Evolutionary conservation across 305 asterid species (phyloP).

Genomic region (Nicotiana rustica): DNA sequence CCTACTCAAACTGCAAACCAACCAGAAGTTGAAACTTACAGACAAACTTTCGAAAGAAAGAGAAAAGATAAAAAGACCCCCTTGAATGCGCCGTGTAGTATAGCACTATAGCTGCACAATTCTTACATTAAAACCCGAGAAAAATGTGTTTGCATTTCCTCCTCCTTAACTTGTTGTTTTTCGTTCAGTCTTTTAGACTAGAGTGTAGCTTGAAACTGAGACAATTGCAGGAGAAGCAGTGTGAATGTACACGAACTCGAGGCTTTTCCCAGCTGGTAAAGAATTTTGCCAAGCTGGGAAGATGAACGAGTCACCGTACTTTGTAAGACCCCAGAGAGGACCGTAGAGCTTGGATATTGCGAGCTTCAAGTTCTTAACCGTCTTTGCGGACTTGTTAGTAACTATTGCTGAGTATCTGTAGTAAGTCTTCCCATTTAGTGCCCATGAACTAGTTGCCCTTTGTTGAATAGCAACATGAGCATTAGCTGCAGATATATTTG

Average conservation of each 20-base stretch:
- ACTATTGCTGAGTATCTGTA: slow-evolving; percentile 77
- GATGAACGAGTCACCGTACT: slow-evolving; percentile 68
- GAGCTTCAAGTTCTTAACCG: slow-evolving; percentile 72
- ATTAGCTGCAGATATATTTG: slow-evolving; percentile 55
- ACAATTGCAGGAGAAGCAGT: slow-evolving; percentile 80
- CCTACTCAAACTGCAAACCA: slow-evolving; percentile 59
- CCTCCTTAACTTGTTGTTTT: slow-evolving; percentile 26
- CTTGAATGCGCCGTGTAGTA: slow-evolving; percentile 39
- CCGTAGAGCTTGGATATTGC: slow-evolving; percentile 80
- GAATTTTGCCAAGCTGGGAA: slow-evolving; percentile 88
- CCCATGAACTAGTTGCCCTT: slow-evolving; percentile 77
- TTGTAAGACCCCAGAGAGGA: slow-evolving; percentile 95
- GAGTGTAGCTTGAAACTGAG: slow-evolving; percentile 79
- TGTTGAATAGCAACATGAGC: slow-evolving; percentile 59
- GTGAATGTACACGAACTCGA: slow-evolving; percentile 93
- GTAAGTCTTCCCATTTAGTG: slow-evolving; percentile 66
- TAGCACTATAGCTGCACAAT: slow-evolving; percentile 75
- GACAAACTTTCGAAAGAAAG: slow-evolving; percentile 30
- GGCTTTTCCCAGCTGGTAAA: slow-evolving; percentile 83
- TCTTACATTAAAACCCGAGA: slow-evolving; percentile 49
- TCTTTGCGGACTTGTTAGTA: slow-evolving; percentile 80
- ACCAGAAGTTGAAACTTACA: slow-evolving; percentile 46
- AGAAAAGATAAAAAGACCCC: slow-evolving; percentile 34
- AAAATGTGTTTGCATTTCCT: slow-evolving; percentile 41
- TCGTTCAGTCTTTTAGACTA: slow-evolving; percentile 48